These are phyloP conservation scores for Podospora pseudocomata DNA, from an alignment of 495 filamentous ascomycete species.

Conservation along the genomic window DNA sequence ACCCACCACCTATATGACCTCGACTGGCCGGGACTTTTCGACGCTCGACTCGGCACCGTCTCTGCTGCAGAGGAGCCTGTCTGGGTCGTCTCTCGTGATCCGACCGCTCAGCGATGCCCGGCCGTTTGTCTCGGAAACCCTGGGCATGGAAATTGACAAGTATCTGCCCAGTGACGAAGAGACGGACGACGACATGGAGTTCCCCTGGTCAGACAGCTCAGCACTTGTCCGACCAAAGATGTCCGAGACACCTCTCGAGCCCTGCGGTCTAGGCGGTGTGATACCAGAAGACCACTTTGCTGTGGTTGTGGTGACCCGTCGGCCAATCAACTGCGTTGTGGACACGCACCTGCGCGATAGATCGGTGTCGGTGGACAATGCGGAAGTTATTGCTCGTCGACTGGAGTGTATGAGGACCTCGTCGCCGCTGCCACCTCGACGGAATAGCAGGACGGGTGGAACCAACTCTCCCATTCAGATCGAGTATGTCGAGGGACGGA, in stretches of 20 bases:
- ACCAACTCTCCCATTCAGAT: conserved; percentile 26
- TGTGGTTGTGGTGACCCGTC: conserved; percentile 51
- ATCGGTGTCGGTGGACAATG: conserved; percentile 26
- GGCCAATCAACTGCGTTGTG: conserved; percentile 28
- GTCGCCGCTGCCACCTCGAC: conserved; percentile 25
- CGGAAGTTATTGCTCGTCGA: conserved; percentile 35
- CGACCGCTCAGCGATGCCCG: conserved; percentile 40
- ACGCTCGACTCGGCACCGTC: conserved; percentile 12
- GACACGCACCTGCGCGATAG: conserved; percentile 5
- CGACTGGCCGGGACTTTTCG: conserved; percentile 28
- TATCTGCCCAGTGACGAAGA: conserved; percentile 29
- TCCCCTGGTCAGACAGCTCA: conserved; percentile 37
- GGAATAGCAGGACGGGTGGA: not conserved
- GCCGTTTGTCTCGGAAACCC: conserved; percentile 13
- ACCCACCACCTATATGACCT: conserved; percentile 39
- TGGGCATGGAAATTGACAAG: conserved; percentile 20
- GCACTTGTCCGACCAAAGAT: conserved; percentile 40
- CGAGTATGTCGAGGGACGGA: conserved; percentile 33
- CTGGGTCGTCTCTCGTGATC: conserved; percentile 43
- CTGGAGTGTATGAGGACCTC: conserved; percentile 38
- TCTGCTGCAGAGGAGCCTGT: conserved; percentile 29
- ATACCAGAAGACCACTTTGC: conserved; percentile 65
- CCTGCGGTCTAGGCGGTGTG: conserved; percentile 62
- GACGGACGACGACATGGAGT: conserved; percentile 32
- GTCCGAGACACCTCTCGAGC: conserved; percentile 44